Evolutionary conservation across 108 stramenopile species (phyloP), one percentile per base, ranked within the genome.

Genomic region (Conticribra weissflogii): DNA sequence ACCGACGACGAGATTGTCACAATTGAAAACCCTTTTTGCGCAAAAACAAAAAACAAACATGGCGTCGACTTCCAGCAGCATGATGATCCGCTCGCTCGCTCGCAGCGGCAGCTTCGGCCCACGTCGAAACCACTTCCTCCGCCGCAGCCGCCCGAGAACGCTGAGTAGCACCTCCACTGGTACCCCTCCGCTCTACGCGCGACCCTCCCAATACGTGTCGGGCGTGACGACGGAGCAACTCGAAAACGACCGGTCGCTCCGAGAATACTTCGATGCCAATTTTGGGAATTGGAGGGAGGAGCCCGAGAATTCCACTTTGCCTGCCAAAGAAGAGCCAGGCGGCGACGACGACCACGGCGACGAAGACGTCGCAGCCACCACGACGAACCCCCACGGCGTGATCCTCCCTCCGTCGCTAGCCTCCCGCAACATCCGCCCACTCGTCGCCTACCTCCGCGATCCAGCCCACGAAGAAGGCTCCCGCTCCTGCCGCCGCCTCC

Each of bases 361-460:
- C 21, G 61, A 49, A 33, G 54, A 34, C 51, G 53, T 15, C 23
- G 32, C 8, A 0, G 67, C 66, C 17, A 30, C 49, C 15, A n/a
- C n/a, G 18, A 33, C 22, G 49, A 71, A 41, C 64, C 24, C 28
- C 21, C 50, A 54, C 31, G 60, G 53, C 18, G 56, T 57, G 19
- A 30, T 25, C 18, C 59, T 74, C 21, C 79, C 68, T 0, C 54
- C 54, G 16, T 25, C 58, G 63, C 59, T 75, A 2, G 23, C 28
- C 4, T 51, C 30, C 22, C 71, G 74, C 22, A 85, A 85, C 55
- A 79, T 88, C 48, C 82, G 87, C 19, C 72, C 80, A 1, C 46
- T 88, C 12, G 56, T 75, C 2, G 60, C 66, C 23, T 85, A 84
- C 56, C 54, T 71, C 16, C 84, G 87, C n/a, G 23, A 54, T 31